phyloP scores from a whole-genome alignment of 176 grass and related monocot genomes.

The Aegilops umbellulata region DNA sequence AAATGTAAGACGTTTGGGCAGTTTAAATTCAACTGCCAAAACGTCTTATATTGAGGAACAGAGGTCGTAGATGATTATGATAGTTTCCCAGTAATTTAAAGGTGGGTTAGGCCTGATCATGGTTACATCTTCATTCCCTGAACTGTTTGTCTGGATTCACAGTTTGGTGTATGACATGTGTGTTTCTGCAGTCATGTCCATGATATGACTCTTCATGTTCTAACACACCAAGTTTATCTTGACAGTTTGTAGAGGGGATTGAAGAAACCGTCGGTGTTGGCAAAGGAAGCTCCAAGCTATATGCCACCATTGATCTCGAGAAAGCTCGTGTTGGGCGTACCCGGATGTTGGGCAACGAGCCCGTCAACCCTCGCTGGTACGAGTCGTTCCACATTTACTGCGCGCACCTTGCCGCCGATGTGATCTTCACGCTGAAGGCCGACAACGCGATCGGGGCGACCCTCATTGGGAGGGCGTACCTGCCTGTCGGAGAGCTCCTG shows the following conservation, averaged over 20 bases:
- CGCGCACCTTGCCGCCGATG: constrained; percentile 54
- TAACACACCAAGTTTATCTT: neutral
- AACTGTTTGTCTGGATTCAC: neutral
- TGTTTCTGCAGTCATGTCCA: neutral
- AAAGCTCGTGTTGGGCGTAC: constrained; percentile 63
- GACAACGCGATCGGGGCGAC: constrained; percentile 50
- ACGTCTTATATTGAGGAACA: too few relatives aligned
- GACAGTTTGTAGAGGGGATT: constrained; percentile 63
- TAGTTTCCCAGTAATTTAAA: neutral
- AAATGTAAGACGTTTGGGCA: too few relatives aligned
- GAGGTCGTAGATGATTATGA: neutral
- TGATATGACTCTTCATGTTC: neutral
- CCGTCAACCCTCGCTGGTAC: constrained; percentile 53
- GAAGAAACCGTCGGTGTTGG: constrained; percentile 50
- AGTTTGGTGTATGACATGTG: neutral
- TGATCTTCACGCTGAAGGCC: constrained; percentile 67
- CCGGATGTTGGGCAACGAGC: constrained; percentile 40
- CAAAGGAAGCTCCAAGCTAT: constrained; percentile 50
- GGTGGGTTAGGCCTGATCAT: too few relatives aligned
- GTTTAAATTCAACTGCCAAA: too few relatives aligned
- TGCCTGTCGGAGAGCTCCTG: constrained; percentile 46
- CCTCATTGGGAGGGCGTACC: constrained; percentile 55
- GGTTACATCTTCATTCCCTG: neutral
- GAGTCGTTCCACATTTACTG: constrained; percentile 82
- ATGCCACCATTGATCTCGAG: constrained; percentile 69